phyloP scores from a whole-genome alignment of 768 basidiomycete species.

The Tephrocybe sp. region DNA sequence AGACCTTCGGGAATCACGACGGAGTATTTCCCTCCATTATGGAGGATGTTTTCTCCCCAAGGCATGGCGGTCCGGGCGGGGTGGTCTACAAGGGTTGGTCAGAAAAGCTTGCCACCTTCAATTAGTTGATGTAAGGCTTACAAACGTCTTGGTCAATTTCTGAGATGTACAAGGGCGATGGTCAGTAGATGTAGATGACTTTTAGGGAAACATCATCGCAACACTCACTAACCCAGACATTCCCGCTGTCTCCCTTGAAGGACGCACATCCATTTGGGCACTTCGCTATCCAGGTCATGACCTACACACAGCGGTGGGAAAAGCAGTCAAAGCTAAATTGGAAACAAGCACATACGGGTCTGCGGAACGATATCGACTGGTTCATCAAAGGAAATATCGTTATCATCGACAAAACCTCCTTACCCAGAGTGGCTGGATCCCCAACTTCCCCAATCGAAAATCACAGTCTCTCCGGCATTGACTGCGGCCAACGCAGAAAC shows the following conservation, averaged over 20 bases:
- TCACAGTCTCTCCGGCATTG: slow-evolving; percentile 16
- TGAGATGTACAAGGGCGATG: background rate
- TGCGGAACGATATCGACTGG: background rate
- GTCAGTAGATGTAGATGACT: slow-evolving; percentile 11
- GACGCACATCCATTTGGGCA: slow-evolving; percentile 19
- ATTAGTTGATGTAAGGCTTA: background rate
- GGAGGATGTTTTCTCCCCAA: slow-evolving; percentile 13
- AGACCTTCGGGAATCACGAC: slow-evolving; percentile 32
- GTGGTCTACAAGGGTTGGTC: slow-evolving; percentile 5
- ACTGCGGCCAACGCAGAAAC: slow-evolving; percentile 16
- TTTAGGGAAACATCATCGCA: slow-evolving; percentile 11
- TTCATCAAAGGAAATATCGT: background rate
- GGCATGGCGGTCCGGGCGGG: slow-evolving; percentile 8
- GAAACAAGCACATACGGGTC: slow-evolving; percentile 14
- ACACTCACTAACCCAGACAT: slow-evolving; percentile 14
- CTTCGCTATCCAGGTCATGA: slow-evolving; percentile 23
- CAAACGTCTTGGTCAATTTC: slow-evolving; percentile 18
- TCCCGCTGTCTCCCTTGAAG: slow-evolving; percentile 22
- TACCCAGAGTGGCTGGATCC: slow-evolving; percentile 8
- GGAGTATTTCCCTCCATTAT: slow-evolving; percentile 30
- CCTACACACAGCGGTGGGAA: background rate
- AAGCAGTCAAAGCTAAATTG: background rate
- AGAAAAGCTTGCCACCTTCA: background rate
- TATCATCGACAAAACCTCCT: background rate
- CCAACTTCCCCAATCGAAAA: slow-evolving; percentile 12